Conservation (phyloP, 805 yeast species). For the Zygoascus flipseniorum region DNA sequence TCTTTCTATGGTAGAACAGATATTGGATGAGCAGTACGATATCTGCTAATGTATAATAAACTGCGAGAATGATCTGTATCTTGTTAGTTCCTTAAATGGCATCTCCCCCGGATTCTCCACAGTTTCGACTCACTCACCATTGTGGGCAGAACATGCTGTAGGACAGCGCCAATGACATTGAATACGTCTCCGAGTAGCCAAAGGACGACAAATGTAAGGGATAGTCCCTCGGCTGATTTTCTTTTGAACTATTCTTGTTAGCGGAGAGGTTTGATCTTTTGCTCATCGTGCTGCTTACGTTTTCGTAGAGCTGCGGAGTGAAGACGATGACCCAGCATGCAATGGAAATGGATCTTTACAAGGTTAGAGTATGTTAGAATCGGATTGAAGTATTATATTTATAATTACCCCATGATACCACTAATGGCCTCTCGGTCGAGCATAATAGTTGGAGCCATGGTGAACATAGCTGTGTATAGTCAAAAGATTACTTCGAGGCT, state of each 20-base stretch:
- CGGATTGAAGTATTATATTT: neutral
- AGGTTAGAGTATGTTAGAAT: neutral
- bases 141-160: conserved; percentile 88
- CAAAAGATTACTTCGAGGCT: neutral
- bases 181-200: conserved; percentile 95
- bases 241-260: conserved; percentile 43
- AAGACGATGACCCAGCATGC: conserved; percentile 98
- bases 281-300: conserved; percentile 29
- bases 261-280: neutral
- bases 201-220: conserved; percentile 72
- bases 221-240: conserved; percentile 83
- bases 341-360: conserved; percentile 64
- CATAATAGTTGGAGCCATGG: conserved; percentile 10
- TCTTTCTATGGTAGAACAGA: conserved; percentile 61
- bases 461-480: neutral
- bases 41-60: conserved; percentile 90
- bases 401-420: conserved; percentile 53
- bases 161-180: conserved; percentile 81
- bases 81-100: neutral
- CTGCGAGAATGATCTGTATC: conserved; percentile 57
- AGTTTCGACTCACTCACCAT: conserved; percentile 38
- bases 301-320: conserved; percentile 94
- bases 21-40: conserved; percentile 78
- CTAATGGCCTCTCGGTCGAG: conserved; percentile 43
- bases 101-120: neutral